phyloP scores from a whole-genome alignment of 345 rosid species.

The Boechera stricta region DNA sequence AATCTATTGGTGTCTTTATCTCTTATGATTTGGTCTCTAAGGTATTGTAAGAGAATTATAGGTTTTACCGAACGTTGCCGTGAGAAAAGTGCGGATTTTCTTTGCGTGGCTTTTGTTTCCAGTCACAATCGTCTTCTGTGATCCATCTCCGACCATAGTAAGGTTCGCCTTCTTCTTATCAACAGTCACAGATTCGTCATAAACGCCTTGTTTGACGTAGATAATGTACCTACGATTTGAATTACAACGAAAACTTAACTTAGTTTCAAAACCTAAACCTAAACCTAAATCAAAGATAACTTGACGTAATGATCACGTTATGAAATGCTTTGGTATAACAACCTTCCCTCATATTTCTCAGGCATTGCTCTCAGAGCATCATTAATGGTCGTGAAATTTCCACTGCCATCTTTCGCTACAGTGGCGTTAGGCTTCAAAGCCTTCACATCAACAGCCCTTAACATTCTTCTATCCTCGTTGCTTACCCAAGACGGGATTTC shows the following conservation, averaged over 20 bases:
- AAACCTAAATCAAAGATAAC: not conserved
- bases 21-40: not conserved
- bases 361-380: constrained; percentile 77
- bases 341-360: constrained; percentile 62
- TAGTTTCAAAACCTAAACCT: constrained; percentile 2
- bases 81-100: constrained; percentile 61
- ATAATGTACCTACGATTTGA: constrained; percentile 62
- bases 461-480: constrained; percentile 61
- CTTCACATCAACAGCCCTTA: constrained; percentile 46
- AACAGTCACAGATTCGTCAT: constrained; percentile 64
- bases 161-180: constrained; percentile 59
- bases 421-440: constrained; percentile 57
- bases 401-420: constrained; percentile 88
- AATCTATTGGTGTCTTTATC: not conserved
- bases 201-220: constrained; percentile 69
- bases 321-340: not conserved
- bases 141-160: constrained; percentile 82
- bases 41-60: not conserved
- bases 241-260: constrained; percentile 1
- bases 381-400: constrained; percentile 64
- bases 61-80: constrained; percentile 69
- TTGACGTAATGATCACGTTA: constrained; percentile 7
- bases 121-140: constrained; percentile 72
- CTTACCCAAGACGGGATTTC: constrained; percentile 64
- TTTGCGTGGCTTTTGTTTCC: constrained; percentile 65